phyloP scores from a whole-genome alignment of 2,329 filamentous ascomycete genomes.

The Grosmannia clavigera region DNA sequence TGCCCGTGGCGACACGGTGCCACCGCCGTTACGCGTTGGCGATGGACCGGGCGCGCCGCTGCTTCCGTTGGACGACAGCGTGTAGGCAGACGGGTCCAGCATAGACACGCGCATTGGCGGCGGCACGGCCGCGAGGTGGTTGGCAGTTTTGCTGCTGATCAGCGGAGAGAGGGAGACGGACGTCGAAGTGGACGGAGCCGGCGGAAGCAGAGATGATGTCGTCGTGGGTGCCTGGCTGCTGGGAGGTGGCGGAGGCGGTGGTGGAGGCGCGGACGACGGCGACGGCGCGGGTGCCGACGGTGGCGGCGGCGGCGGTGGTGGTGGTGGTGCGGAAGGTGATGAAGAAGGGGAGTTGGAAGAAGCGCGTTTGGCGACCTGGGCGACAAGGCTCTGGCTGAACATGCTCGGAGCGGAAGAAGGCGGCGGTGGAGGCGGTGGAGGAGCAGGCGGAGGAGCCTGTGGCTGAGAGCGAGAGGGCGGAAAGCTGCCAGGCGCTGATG shows the following conservation, averaged over 20 bases:
- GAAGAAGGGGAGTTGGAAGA: constrained; percentile 19
- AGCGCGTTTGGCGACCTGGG: constrained; percentile 27
- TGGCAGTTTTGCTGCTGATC: constrained; percentile 25
- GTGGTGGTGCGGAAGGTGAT: constrained; percentile 21
- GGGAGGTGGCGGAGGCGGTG: constrained; percentile 21
- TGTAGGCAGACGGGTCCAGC: constrained; percentile 67
- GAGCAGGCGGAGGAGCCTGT: constrained; percentile 20
- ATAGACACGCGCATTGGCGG: constrained; percentile 42
- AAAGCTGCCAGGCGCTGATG: constrained; percentile 20
- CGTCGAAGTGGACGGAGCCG: background rate
- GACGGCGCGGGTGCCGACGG: constrained; percentile 15
- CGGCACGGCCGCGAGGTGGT: constrained; percentile 18
- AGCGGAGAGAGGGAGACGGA: constrained; percentile 16
- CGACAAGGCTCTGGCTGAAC: constrained; percentile 23
- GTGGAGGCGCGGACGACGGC: constrained; percentile 11
- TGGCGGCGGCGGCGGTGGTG: constrained; percentile 20
- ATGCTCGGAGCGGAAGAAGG: constrained; percentile 23
- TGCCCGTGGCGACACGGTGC: constrained; percentile 14
- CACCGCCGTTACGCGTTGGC: constrained; percentile 22
- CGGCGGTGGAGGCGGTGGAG: constrained; percentile 22
- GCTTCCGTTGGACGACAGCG: constrained; percentile 51
- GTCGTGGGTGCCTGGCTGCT: constrained; percentile 23
- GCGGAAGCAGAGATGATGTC: constrained; percentile 6
- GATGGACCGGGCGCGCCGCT: constrained; percentile 22
- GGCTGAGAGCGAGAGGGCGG: constrained; percentile 17